These are phyloP conservation scores for Podila horticola DNA, from an alignment of 192 early-diverging fungal genomes.

Conservation along the genomic window DNA sequence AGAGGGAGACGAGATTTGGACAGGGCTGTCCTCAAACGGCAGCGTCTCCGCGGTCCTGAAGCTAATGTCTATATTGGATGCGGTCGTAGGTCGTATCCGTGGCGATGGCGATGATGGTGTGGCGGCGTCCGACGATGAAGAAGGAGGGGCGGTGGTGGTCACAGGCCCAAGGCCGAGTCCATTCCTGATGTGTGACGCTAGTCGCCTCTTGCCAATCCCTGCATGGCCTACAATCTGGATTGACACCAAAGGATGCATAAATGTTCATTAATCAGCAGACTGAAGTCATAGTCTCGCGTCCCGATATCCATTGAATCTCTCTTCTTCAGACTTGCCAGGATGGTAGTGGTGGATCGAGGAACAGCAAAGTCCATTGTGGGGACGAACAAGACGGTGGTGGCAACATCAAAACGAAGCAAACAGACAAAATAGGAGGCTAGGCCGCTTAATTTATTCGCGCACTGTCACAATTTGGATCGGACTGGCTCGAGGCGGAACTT, in stretches of 20 bases:
- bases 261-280: too few species aligned
- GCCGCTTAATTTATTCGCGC: neutral
- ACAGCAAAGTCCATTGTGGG: constrained; percentile 27
- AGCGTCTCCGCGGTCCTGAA: constrained; percentile 39
- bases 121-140: neutral
- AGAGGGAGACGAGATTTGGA: neutral
- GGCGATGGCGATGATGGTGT: neutral
- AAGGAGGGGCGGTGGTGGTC: neutral
- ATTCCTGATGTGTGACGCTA: constrained; percentile 29
- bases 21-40: neutral
- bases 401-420: too few species aligned
- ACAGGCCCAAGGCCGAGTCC: constrained; percentile 4
- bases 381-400: too few species aligned
- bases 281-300: too few species aligned
- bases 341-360: constrained; percentile 25
- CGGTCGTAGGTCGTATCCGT: neutral
- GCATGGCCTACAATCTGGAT: constrained; percentile 41
- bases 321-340: constrained; percentile 18
- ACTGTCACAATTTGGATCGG: constrained; percentile 63
- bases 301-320: too few species aligned
- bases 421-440: too few species aligned
- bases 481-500: constrained; percentile 93
- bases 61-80: constrained; percentile 16
- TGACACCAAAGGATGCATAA: neutral
- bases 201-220: constrained; percentile 41